phyloP scores from a whole-genome alignment of 1,139 yeast genomes.

The Citeromyces hawaiiensis region DNA sequence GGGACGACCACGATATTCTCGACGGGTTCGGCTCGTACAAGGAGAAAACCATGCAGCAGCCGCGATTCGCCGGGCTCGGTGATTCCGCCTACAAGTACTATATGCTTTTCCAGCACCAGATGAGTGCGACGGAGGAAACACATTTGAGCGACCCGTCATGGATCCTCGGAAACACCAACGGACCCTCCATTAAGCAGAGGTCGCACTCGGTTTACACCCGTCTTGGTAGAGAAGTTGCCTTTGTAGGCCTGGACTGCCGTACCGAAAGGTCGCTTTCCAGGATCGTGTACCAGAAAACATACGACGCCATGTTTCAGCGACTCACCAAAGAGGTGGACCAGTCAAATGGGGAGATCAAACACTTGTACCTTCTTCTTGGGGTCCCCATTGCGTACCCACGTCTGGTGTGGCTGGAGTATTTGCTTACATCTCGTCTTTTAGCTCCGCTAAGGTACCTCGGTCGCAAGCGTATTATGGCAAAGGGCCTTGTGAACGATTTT shows the following conservation, averaged over 20 bases:
- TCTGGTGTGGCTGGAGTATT: conserved; percentile 74
- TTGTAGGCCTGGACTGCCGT: conserved; percentile 82
- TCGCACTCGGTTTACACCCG: conserved; percentile 60
- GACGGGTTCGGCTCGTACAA: conserved; percentile 91
- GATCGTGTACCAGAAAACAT: conserved; percentile 43
- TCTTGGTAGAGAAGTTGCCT: conserved; percentile 59
- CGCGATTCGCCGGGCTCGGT: conserved; percentile 61
- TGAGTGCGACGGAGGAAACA: conserved; percentile 29
- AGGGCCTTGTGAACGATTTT: conserved; percentile 75
- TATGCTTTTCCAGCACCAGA: conserved; percentile 84
- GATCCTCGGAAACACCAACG: conserved; percentile 37
- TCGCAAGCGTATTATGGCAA: conserved; percentile 47
- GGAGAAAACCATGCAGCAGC: conserved; percentile 59
- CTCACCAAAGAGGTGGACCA: conserved; percentile 35
- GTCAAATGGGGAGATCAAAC: conserved; percentile 48
- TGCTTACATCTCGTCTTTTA: conserved; percentile 49
- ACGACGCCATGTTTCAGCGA: conserved; percentile 47
- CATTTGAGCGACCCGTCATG: conserved; percentile 23
- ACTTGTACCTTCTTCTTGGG: conserved; percentile 72
- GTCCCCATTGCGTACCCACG: conserved; percentile 94
- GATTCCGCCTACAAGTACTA: conserved; percentile 72
- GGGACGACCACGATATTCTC: conserved; percentile 86
- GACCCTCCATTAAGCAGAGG: conserved; percentile 53
- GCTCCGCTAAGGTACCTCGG: conserved; percentile 61
- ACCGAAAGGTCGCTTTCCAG: conserved; percentile 66